Percentiles rank a stretch among this genome's conserved stretches.
Conservation (phyloP, 208 protist genomes). For the Wallacemonas sp. region DNA sequence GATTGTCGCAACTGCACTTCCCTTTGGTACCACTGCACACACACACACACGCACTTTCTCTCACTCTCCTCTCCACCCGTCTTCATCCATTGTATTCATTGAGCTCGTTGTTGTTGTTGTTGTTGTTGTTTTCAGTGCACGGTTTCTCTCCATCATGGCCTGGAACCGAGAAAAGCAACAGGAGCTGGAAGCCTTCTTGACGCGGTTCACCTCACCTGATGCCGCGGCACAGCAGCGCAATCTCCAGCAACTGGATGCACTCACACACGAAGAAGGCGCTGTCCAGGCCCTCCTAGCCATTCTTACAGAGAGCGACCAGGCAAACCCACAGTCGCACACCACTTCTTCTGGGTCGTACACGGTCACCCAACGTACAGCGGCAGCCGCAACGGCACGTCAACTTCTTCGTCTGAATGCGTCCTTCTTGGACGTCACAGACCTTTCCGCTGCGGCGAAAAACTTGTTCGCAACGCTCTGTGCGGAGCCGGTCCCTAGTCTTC, state of each 20-base stretch:
- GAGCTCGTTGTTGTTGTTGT: too few species aligned
- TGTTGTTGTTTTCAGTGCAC: too few species aligned
- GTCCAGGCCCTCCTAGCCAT: not conserved
- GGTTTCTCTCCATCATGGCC: too few species aligned
- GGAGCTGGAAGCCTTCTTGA: slow-evolving; percentile 31
- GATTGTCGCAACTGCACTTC: too few species aligned
- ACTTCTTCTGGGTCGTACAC: too few species aligned
- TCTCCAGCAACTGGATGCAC: slow-evolving; percentile 25
- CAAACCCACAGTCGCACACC: too few species aligned
- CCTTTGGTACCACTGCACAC: too few species aligned
- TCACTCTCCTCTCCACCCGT: too few species aligned
- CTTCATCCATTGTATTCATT: too few species aligned
- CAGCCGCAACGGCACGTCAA: not conserved
- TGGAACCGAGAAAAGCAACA: slow-evolving; percentile 33
- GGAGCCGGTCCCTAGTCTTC: not conserved
- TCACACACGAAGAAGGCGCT: slow-evolving; percentile 17
- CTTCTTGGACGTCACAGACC: not conserved
- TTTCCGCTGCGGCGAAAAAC: not conserved
- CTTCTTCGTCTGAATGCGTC: not conserved
- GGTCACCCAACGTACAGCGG: not conserved
- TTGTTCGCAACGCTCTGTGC: not conserved
- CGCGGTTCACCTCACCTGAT: slow-evolving; percentile 32
- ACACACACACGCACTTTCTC: too few species aligned
- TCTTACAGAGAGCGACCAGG: not conserved
- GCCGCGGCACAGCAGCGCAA: slow-evolving; percentile 29